phyloP scores from a whole-genome alignment of 2,329 filamentous ascomycete species.

The Fusarium vanettenii region DNA sequence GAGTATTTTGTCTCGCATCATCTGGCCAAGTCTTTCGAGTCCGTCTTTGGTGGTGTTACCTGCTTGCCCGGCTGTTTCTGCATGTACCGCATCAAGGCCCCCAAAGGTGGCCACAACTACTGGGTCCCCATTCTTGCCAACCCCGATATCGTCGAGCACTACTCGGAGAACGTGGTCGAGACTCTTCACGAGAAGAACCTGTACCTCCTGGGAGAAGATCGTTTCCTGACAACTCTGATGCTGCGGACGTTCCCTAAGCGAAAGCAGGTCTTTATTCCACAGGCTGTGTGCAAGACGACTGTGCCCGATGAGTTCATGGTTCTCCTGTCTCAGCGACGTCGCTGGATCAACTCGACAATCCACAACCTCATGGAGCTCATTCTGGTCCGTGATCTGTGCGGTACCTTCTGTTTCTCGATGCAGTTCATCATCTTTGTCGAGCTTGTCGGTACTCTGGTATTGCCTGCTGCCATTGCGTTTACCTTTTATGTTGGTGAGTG shows the following conservation, averaged over 20 bases:
- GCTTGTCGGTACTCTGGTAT: constrained; percentile 90
- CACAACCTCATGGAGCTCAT: constrained; percentile 99
- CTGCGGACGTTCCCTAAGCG: constrained; percentile 98
- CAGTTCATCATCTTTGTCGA: constrained; percentile 98
- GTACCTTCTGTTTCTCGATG: constrained; percentile 99
- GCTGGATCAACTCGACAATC: constrained; percentile 99
- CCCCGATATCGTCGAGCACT: constrained; percentile 98
- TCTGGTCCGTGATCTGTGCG: constrained; percentile 93
- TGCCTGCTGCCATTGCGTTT: constrained; percentile 96
- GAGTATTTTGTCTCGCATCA: constrained; percentile 99
- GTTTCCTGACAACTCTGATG: constrained; percentile 97
- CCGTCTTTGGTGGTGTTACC: constrained; percentile 98
- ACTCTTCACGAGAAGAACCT: constrained; percentile 98
- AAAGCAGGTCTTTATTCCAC: constrained; percentile 98
- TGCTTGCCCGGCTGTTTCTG: constrained; percentile 99
- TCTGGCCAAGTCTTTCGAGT: constrained; percentile 96
- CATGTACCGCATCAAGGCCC: constrained; percentile 99
- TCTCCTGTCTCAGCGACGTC: constrained; percentile 90
- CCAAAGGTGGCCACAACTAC: constrained; percentile 98
- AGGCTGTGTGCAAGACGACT: constrained; percentile 98
- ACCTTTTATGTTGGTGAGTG: constrained; percentile 93
- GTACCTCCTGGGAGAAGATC: constrained; percentile 90
- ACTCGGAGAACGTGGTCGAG: constrained; percentile 98
- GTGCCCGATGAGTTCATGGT: constrained; percentile 95
- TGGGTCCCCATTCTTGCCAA: constrained; percentile 99